phyloP scores from a whole-genome alignment of 176 grass and related monocot genomes.

The Eragrostis nindensis region DNA sequence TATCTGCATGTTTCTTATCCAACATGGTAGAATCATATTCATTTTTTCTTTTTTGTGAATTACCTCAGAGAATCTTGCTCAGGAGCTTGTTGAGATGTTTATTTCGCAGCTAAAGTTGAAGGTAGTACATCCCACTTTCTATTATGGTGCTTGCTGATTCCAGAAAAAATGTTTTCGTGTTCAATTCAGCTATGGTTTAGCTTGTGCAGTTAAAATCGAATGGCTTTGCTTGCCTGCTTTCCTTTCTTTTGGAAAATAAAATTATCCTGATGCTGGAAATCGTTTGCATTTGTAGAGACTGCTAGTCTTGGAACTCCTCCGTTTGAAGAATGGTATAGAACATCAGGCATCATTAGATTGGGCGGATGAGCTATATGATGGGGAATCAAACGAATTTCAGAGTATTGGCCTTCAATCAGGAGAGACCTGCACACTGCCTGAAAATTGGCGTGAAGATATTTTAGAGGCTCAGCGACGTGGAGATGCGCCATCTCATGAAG shows the following conservation, averaged over 20 bases:
- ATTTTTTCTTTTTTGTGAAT: constrained; percentile 30
- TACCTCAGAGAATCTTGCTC: constrained; percentile 69
- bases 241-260: neutral
- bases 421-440: constrained; percentile 45
- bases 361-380: constrained; percentile 66
- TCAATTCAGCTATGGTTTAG: constrained; percentile 27
- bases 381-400: constrained; percentile 64
- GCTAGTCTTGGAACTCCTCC: constrained; percentile 61
- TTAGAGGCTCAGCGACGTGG: constrained; percentile 22
- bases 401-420: constrained; percentile 56
- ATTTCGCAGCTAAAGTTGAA: constrained; percentile 71
- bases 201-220: constrained; percentile 11
- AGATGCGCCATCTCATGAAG: constrained; percentile 44
- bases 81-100: constrained; percentile 86
- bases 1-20: neutral
- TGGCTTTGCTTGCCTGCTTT: constrained; percentile 14
- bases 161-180: neutral
- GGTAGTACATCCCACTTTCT: constrained; percentile 41
- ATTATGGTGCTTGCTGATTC: constrained; percentile 19
- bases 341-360: constrained; percentile 43
- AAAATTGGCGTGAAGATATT: constrained; percentile 44
- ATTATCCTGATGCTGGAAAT: constrained; percentile 22
- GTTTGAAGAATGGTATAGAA: constrained; percentile 48
- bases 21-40: constrained; percentile 15
- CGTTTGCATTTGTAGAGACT: constrained; percentile 59